Evolutionary conservation across 2,329 filamentous ascomycete genomes (phyloP).

Genomic region (Alternaria brassicicola): DNA sequence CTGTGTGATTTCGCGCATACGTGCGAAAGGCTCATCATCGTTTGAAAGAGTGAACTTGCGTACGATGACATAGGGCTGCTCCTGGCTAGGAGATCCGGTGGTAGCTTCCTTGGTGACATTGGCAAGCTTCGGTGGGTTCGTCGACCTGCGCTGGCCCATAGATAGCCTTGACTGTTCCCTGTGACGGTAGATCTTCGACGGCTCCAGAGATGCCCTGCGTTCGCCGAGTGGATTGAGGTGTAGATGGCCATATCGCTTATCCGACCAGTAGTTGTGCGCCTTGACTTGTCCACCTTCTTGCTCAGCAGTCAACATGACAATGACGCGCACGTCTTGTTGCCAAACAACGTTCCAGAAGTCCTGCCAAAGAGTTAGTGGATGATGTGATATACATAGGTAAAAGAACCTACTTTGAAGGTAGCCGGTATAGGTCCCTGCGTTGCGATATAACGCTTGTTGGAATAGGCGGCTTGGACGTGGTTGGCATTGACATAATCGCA

Average conservation of each 20-base stretch:
- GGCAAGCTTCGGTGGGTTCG: slow-evolving; percentile 40
- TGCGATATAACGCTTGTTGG: slow-evolving; percentile 92
- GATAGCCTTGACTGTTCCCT: slow-evolving; percentile 45
- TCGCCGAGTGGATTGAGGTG: slow-evolving; percentile 79
- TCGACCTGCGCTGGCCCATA: slow-evolving; percentile 45
- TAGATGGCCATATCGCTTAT: slow-evolving; percentile 76
- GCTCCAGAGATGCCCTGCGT: slow-evolving; percentile 78
- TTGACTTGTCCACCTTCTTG: slow-evolving; percentile 92
- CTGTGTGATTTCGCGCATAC: slow-evolving; percentile 91
- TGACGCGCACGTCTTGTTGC: slow-evolving; percentile 93
- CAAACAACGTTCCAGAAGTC: slow-evolving; percentile 98
- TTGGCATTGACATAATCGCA: slow-evolving; percentile 98
- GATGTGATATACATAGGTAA: neutral
- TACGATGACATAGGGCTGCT: slow-evolving; percentile 77
- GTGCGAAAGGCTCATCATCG: slow-evolving; percentile 75
- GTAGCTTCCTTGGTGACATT: slow-evolving; percentile 35
- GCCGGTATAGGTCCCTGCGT: slow-evolving; percentile 91
- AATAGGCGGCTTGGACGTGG: slow-evolving; percentile 77
- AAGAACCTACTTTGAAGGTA: slow-evolving; percentile 77
- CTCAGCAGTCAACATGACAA: slow-evolving; percentile 96
- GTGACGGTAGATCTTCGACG: slow-evolving; percentile 57
- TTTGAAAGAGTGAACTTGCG: slow-evolving; percentile 88
- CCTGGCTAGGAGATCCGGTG: slow-evolving; percentile 50
- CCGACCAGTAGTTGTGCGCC: slow-evolving; percentile 92
- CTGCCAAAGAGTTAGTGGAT: slow-evolving; percentile 53